Conservation (phyloP, 345 rosid genomes). For the Murraya paniculata region DNA sequence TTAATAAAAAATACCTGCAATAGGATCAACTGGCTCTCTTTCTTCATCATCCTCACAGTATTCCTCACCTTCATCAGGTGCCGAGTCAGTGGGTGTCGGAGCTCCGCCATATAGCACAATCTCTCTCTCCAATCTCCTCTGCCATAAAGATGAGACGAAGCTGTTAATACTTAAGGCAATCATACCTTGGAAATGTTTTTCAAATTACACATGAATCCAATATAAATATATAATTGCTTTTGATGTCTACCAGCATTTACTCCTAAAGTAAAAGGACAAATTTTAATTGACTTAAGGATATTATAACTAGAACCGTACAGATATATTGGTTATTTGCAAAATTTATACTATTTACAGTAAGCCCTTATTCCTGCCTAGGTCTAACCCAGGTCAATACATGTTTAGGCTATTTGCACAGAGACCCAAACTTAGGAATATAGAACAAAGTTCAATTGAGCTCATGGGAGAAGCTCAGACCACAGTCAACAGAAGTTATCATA, state of each 20-base stretch:
- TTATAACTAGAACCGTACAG: background rate
- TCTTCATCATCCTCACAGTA: conserved; percentile 38
- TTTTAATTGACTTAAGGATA: background rate
- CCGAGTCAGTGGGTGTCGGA: conserved; percentile 30
- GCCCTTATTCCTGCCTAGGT: background rate
- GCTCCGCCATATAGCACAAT: conserved; percentile 42
- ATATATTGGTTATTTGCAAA: background rate
- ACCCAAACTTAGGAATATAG: background rate
- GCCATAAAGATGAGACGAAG: conserved; percentile 12
- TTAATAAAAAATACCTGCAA: conserved; percentile 39
- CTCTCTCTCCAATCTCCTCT: conserved; percentile 81
- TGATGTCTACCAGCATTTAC: background rate
- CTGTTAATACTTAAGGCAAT: background rate
- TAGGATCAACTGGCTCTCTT: conserved; percentile 34
- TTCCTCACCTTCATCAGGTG: conserved; percentile 34
- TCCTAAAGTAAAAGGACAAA: background rate
- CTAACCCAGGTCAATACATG: background rate
- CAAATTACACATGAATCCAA: background rate
- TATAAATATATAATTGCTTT: background rate
- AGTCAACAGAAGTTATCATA: background rate
- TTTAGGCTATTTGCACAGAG: background rate
- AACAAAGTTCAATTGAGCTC: background rate
- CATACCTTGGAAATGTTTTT: background rate
- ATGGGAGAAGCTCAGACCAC: background rate
- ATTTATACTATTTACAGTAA: background rate